Base-by-base conservation (phyloP, 148 eudicot genomes). In the Diospyros lotus region DNA sequence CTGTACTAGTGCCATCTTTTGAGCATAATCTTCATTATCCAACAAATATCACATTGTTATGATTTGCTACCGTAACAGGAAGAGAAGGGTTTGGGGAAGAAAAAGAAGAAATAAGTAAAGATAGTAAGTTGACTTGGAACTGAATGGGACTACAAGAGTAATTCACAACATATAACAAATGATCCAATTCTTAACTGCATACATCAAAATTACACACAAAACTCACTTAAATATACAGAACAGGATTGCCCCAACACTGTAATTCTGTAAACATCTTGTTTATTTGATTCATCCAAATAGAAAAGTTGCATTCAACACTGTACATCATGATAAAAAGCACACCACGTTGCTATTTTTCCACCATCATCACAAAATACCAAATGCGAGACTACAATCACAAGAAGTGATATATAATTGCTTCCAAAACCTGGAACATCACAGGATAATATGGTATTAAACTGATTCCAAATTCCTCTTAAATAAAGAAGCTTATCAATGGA, bases 321-420 rank as follows among this genome's bases (percentile, higher is more conserved):
- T 3, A 68, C 58, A 68, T 17, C 15, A 68, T 17, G 51, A 48
- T 9, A 50, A 28, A 28, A 28, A 28, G 28, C 28, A 28, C 28
- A 28, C 28, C 28, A 28, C 28, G 28, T 28, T 1, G 17, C 67
- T 63, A 6, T 59, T 40, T 40, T 43, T 42, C 76, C 61, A 12
- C 46, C 13, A 56, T 13, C 68, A 48, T 28, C 68, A 62, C 46
- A 61, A 48, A 73, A 48, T 62, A 13, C 28, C 38, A 61, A 73
- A 6, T 9, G 75, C 73, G 74, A 65, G 64, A 78, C 73, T 39
- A 53, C 46, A 73, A 73, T 72, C 67, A 69, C 61, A 54, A 66
- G 64, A 78, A 15, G 51, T 39, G 46, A 69, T 73, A 69, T 17
- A 54, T 70, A 70, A 73, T 73, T 14, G 61, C 68, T 70, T 42